Percentiles rank a stretch among this genome's conserved stretches.
Evolutionary conservation across 164 flowering plant genomes (phyloP).

Genomic region (Liriodendron chinense): DNA sequence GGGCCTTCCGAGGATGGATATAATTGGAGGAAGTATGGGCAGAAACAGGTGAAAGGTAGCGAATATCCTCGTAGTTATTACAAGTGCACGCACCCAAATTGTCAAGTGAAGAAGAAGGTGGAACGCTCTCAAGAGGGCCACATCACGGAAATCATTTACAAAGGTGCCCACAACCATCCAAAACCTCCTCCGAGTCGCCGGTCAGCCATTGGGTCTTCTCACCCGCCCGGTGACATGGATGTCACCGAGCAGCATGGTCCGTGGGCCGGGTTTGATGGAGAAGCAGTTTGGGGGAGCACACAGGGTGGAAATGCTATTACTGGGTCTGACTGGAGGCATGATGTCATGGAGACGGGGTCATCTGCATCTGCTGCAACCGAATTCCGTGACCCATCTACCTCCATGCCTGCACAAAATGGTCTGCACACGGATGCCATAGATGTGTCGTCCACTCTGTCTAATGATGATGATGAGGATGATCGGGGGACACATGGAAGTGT

Average conservation of each 20-base stretch:
- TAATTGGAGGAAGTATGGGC: slow-evolving; percentile 96
- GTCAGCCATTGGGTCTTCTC: slow-evolving; percentile 50
- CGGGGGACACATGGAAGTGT: slow-evolving; percentile 70
- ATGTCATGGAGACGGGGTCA: slow-evolving; percentile 54
- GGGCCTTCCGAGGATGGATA: slow-evolving; percentile 70
- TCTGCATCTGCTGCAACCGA: slow-evolving; percentile 40
- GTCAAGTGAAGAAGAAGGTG: slow-evolving; percentile 89
- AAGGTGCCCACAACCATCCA: slow-evolving; percentile 82
- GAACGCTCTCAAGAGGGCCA: slow-evolving; percentile 88
- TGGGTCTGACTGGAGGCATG: slow-evolving; percentile 50
- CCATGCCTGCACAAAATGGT: slow-evolving; percentile 44
- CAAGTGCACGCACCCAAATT: slow-evolving; percentile 81
- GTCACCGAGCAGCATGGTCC: slow-evolving; percentile 33
- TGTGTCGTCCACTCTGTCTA: slow-evolving; percentile 67
- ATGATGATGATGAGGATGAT: slow-evolving; percentile 82
- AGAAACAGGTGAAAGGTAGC: slow-evolving; percentile 91
- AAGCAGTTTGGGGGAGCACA: slow-evolving; percentile 34
- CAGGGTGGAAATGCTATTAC: slow-evolving; percentile 31
- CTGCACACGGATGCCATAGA: slow-evolving; percentile 48
- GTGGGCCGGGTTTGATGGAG: slow-evolving; percentile 36
- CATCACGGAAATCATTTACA: slow-evolving; percentile 83
- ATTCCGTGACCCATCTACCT: slow-evolving; percentile 37
- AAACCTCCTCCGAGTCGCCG: slow-evolving; percentile 74
- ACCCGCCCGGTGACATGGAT: slow-evolving; percentile 41
- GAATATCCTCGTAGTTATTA: slow-evolving; percentile 86